Evolutionary conservation across 2,329 filamentous ascomycete genomes (phyloP).

Genomic region (Beauveria sp.): DNA sequence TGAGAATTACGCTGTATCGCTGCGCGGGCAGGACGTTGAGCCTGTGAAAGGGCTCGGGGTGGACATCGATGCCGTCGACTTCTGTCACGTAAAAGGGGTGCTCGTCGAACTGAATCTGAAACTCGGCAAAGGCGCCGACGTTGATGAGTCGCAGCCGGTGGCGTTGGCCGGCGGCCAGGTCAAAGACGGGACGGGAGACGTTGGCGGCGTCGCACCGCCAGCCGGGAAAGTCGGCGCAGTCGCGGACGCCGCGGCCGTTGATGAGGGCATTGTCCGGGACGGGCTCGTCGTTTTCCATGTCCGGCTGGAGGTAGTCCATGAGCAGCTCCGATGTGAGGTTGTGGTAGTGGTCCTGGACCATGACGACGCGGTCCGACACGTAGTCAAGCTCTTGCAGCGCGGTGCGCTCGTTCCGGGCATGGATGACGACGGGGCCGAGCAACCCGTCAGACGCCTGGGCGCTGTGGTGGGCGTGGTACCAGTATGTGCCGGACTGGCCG

Average conservation of each 20-base stretch:
- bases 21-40: slow-evolving; percentile 64
- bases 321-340: slow-evolving; percentile 43
- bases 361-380: slow-evolving; percentile 49
- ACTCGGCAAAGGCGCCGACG: slow-evolving; percentile 62
- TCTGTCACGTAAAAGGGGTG: slow-evolving; percentile 59
- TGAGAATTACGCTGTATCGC: slow-evolving; percentile 60
- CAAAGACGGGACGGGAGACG: slow-evolving; percentile 29
- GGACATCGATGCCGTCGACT: slow-evolving; percentile 60
- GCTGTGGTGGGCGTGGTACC: slow-evolving; percentile 60
- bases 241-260: slow-evolving; percentile 41
- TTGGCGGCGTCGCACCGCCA: slow-evolving; percentile 37
- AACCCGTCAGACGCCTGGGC: slow-evolving; percentile 62
- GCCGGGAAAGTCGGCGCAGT: slow-evolving; percentile 26
- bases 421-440: slow-evolving; percentile 59
- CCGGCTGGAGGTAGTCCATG: slow-evolving; percentile 44
- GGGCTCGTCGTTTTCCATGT: slow-evolving; percentile 54
- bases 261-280: slow-evolving; percentile 58
- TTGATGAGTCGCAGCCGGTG: slow-evolving; percentile 65
- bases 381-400: slow-evolving; percentile 22
- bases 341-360: slow-evolving; percentile 69
- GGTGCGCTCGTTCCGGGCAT: slow-evolving; percentile 40
- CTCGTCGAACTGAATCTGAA: slow-evolving; percentile 63
- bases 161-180: slow-evolving; percentile 43
- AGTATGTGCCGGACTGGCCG: slow-evolving; percentile 40
- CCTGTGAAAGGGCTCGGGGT: slow-evolving; percentile 49